A percentile compares a stretch with the other conserved stretches of the same genome.
Evolutionary conservation across 441 rosid genomes (phyloP).

Genomic region (Lepidium campestre): DNA sequence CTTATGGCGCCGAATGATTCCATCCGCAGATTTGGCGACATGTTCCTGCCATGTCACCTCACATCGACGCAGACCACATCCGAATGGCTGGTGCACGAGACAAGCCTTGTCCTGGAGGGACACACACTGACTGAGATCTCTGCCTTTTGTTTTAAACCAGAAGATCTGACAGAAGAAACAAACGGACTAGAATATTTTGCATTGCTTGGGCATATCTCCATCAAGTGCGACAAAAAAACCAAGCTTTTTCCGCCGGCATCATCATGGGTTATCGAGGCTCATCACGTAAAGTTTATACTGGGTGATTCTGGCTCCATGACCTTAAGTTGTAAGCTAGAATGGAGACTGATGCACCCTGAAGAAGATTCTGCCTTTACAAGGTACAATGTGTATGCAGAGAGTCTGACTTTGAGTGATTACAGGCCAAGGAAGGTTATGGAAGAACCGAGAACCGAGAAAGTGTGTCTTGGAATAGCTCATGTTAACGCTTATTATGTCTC

Average conservation of each 20-base stretch:
- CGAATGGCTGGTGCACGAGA: slow-evolving; percentile 46
- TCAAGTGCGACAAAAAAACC: slow-evolving; percentile 18
- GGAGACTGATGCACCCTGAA: slow-evolving; percentile 40
- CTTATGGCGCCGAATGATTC: slow-evolving; percentile 41
- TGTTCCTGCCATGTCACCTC: slow-evolving; percentile 33
- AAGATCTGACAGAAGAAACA: slow-evolving; percentile 12
- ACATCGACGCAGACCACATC: slow-evolving; percentile 23
- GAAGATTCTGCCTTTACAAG: slow-evolving; percentile 21
- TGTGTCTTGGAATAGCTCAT: slow-evolving; percentile 56
- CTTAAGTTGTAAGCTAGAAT: slow-evolving; percentile 44
- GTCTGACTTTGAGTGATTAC: slow-evolving; percentile 17
- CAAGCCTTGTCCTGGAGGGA: slow-evolving; percentile 43
- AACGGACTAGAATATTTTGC: slow-evolving; percentile 34
- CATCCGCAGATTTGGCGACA: slow-evolving; percentile 31
- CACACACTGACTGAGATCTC: slow-evolving; percentile 47
- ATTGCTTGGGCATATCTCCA: slow-evolving; percentile 59
- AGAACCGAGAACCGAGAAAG: slow-evolving; percentile 1
- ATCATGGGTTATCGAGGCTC: slow-evolving; percentile 50
- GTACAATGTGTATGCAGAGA: slow-evolving; percentile 59
- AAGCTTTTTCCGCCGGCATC: slow-evolving; percentile 37
- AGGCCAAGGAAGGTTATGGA: slow-evolving; percentile 13
- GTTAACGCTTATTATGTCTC: slow-evolving; percentile 56
- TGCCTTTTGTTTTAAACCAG: slow-evolving; percentile 50
- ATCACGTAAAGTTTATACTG: slow-evolving; percentile 34
- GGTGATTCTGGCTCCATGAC: slow-evolving; percentile 33